Base-by-base conservation (phyloP, 768 basidiomycete species). In the Collybiopsis luxurians region DNA sequence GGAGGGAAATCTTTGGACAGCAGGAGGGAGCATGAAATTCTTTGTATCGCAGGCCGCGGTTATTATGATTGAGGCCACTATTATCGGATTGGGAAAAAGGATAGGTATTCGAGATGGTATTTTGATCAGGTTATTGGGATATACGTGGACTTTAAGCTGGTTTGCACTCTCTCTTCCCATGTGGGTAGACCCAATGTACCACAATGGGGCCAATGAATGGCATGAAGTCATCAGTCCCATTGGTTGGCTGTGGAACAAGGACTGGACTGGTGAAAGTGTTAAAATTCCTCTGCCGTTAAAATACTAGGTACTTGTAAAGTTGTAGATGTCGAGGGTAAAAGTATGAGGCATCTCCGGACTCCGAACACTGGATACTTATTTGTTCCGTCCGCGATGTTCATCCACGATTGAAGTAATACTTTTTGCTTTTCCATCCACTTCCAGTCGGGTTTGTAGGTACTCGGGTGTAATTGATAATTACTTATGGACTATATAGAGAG, bases 31-130 rank as follows among this genome's bases (percentile, higher is more conserved):
- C 11, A 19, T 66, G 44, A 39, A 52, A 11, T 73, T 72, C 61
- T 74, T 72, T 55, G 27, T 69, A 21, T 47, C 54, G 3, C 72
- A 73, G 49, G 71, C 73, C 6, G 46, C 67, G 4, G 73, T 60
- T 1, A 75, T 79, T 34, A 71, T 69, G 12, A 42, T 69, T 27
- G 77, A 78, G 59, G 71, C 68, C 47, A 40, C 54, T 0, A 59
- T 70, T 31, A 56, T 75, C 26, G 60, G 36, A 0, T 19, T 64
- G 4, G 65, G 60, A 21, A 50, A 55, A 3, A 52, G 57, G 10
- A 53, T 57, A 0, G 63, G 68, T 30, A 42, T 62, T 19, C 30
- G 27, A 12, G 53, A 52, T 28, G 48, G 55, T n/a, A 63, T 45
- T 4, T 34, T 21, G 10, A 47, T 62, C 13, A 51, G 36, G 46